A percentile compares a stretch with the other conserved stretches of the same genome.
Conservation (phyloP, 495 filamentous ascomycete species). For the Trichoderma asperelloides region DNA sequence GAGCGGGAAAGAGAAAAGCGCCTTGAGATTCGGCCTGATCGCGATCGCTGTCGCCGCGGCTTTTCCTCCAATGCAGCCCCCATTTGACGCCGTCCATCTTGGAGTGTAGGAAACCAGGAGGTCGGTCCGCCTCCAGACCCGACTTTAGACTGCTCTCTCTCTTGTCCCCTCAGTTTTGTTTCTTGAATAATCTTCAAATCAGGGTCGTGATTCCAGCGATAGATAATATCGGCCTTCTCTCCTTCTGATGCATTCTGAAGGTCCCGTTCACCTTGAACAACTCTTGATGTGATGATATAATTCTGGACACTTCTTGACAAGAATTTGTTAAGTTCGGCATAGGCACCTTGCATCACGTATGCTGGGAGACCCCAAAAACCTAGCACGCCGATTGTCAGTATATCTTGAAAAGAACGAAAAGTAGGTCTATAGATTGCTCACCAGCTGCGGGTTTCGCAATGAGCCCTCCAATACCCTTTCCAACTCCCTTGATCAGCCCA, state of each 20-base stretch:
- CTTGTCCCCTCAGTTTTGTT: not conserved
- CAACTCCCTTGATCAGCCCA: slow-evolving; percentile 67
- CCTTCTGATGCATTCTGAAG: slow-evolving; percentile 33
- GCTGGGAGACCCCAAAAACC: slow-evolving; percentile 57
- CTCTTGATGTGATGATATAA: slow-evolving; percentile 64
- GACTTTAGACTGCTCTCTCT: not conserved
- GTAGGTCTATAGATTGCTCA: slow-evolving; percentile 23
- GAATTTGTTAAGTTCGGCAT: slow-evolving; percentile 58
- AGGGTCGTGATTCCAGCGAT: slow-evolving; percentile 46
- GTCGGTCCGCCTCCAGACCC: not conserved
- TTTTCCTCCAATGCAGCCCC: not conserved
- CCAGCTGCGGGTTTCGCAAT: slow-evolving; percentile 62
- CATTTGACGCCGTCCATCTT: slow-evolving; percentile 4
- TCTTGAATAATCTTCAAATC: slow-evolving; percentile 40
- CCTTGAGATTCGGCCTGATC: slow-evolving; percentile 11
- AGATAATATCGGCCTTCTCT: slow-evolving; percentile 50
- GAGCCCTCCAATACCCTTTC: slow-evolving; percentile 64
- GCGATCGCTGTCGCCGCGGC: slow-evolving; percentile 11
- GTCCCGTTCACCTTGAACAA: slow-evolving; percentile 63
- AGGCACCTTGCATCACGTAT: slow-evolving; percentile 67
- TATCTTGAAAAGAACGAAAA: slow-evolving; percentile 9
- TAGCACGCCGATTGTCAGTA: slow-evolving; percentile 16
- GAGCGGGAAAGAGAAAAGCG: not conserved
- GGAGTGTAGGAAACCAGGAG: slow-evolving; percentile 18
- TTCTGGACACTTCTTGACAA: slow-evolving; percentile 55